These are phyloP conservation scores for Arachis stenosperma DNA, from an alignment of 306 rosid species.

Conservation along the genomic window DNA sequence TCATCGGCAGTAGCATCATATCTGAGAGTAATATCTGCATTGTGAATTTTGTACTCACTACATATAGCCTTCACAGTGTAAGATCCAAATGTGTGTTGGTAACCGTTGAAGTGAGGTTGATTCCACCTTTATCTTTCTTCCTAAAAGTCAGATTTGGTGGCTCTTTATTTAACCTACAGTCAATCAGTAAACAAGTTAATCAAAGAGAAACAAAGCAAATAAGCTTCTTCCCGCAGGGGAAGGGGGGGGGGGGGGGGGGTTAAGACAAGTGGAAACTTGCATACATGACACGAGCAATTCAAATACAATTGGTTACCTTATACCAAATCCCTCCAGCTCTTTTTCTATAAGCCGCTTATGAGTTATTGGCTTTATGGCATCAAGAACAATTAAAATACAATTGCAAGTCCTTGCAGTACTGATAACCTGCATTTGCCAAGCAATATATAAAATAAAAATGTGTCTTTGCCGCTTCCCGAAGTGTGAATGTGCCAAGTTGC, in stretches of 20 bases:
- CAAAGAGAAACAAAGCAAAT: conserved; percentile 26
- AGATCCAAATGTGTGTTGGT: conserved; percentile 90
- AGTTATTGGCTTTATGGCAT: conserved; percentile 98
- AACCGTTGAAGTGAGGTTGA: conserved; percentile 89
- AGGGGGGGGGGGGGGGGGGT: too few relatives aligned
- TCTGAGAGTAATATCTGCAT: conserved; percentile 94
- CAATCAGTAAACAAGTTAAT: conserved; percentile 27
- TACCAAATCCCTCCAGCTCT: conserved; percentile 99
- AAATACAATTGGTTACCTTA: conserved; percentile 55
- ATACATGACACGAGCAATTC: not conserved
- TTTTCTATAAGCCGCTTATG: conserved; percentile 96
- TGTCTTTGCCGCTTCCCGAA: not conserved
- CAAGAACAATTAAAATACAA: conserved; percentile 94
- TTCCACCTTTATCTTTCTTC: conserved; percentile 97
- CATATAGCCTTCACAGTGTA: conserved; percentile 93
- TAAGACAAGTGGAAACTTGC: not conserved
- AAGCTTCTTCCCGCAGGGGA: not conserved
- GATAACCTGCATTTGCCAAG: conserved; percentile 73
- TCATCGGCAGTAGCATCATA: conserved; percentile 97
- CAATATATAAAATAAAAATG: conserved; percentile 16
- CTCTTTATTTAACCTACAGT: conserved; percentile 87
- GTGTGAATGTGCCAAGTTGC: conserved; percentile 18
- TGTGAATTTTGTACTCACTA: conserved; percentile 90
- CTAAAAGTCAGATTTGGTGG: conserved; percentile 92
- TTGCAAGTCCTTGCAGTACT: conserved; percentile 99